Percentiles rank a stretch among this genome's conserved stretches.
Conservation (phyloP, 208 protist genomes). For the Kentomonas sorsogonicus region DNA sequence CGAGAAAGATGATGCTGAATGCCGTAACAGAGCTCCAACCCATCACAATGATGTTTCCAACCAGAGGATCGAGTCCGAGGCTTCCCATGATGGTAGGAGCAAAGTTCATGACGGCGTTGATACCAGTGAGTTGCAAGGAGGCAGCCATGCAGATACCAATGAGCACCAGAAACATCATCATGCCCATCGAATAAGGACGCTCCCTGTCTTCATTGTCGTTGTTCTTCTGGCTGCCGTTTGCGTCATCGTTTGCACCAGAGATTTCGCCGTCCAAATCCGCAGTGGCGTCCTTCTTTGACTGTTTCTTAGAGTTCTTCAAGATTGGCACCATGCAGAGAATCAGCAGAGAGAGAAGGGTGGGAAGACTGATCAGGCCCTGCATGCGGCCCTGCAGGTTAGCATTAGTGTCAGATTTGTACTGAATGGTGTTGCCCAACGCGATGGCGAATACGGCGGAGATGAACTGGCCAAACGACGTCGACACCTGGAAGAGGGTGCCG, state of each 20-base stretch:
- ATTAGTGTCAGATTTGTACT: conserved; percentile 24
- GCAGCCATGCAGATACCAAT: conserved; percentile 47
- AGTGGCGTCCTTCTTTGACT: too few species aligned
- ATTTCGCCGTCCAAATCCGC: too few species aligned
- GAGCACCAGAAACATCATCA: conserved; percentile 46
- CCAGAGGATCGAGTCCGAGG: conserved; percentile 52
- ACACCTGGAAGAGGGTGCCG: conserved; percentile 75
- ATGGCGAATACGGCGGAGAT: conserved; percentile 61
- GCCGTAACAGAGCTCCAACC: conserved; percentile 83
- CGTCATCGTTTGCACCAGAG: too few species aligned
- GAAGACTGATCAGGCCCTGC: conserved; percentile 59
- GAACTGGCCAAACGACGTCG: conserved; percentile 79
- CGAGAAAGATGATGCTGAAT: conserved; percentile 58
- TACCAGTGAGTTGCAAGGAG: conserved; percentile 78
- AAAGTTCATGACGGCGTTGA: conserved; percentile 87
- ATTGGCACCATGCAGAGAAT: conserved; percentile 41
- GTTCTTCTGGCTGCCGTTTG: not conserved
- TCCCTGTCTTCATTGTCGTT: conserved; percentile 12
- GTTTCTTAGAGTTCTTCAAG: too few species aligned
- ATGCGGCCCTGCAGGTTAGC: conserved; percentile 47
- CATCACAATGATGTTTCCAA: conserved; percentile 83
- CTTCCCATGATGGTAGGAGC: conserved; percentile 69
- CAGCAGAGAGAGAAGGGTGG: conserved; percentile 47
- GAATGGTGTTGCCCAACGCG: conserved; percentile 40
- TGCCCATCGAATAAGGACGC: conserved; percentile 18